Evolutionary conservation across 2,329 filamentous ascomycete genomes (phyloP), one percentile per base, ranked within the genome.

Genomic region (Ascochyta fabae): DNA sequence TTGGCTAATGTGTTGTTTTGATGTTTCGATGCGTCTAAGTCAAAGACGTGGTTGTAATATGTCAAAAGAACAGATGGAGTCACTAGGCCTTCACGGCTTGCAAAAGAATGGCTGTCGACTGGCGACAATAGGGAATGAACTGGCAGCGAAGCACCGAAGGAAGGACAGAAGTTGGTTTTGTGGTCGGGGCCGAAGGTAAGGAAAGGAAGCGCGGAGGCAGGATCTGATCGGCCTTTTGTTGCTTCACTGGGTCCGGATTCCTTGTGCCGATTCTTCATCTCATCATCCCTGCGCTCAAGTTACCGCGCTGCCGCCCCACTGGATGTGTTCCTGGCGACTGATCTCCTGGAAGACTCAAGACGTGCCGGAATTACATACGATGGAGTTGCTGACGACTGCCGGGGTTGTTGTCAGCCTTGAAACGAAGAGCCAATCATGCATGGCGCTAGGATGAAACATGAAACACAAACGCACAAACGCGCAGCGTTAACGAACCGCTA

Each of bases 111-210:
- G 57, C 51, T 44, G 55, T 72, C 73, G 73, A 71, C 72, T 75
- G 65, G 73, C 72, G 73, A 73, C 72, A 53, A 57, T 64, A 75
- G 69, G 55, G 72, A 75, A 64, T 59, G 72, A 64, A 66, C 46
- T 58, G 67, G 65, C 62, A 64, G 60, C 64, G 50, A 57, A 66
- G 57, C 59, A 58, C 60, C 66, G 45, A 70, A 70, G 45, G 69
- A 74, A 65, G 61, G 71, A 71, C 67, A 59, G 48, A 70, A 71
- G 68, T 65, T 70, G 63, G 66, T 48, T 60, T 54, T 58, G 53
- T 64, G 56, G 49, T 47, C 55, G 46, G 60, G 57, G 59, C 53
- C 54, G 48, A 62, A 64, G 60, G 69, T 70, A 60, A 69, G 58
- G 59, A 64, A 58, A 62, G 56, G 54, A 55, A 54, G 41, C 44